Evolutionary conservation across 495 filamentous ascomycete species (phyloP), one percentile per base, ranked within the genome.

Genomic region (Penicillium macrosclerotiorum): DNA sequence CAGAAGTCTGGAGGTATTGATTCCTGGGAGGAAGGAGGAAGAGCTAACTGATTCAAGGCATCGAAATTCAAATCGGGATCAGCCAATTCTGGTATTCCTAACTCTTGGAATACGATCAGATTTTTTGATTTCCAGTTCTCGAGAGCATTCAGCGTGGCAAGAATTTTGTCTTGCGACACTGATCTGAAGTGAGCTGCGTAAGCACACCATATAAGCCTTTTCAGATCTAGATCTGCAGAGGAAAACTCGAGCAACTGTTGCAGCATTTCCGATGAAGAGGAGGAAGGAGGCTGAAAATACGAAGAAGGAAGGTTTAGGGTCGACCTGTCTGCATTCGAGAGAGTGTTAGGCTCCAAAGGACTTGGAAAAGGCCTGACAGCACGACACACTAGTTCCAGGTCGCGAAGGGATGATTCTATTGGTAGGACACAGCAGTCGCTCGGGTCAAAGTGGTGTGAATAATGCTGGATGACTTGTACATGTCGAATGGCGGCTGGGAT

Each of bases 401-500:
- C 45, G 3, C 26, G 35, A 9, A 47, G 35, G n/a, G 12, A 39
- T 5, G 26, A 39, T 26, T 40, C 45, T 17, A 39, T 32, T 13
- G 45, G 5, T 32, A 16, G 5, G 22, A 26, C n/a, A n/a, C n/a
- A n/a, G n/a, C n/a, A n/a, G n/a, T n/a, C n/a, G n/a, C n/a, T n/a
- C n/a, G n/a, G n/a, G n/a, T n/a, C n/a, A n/a, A n/a, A n/a, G n/a
- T n/a, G n/a, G 24, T 40, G 16, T 2, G 26, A 47, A 33, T 47
- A 47, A 25, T 47, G 27, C n/a, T 47, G 45, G 4, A 20, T 20
- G 9, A 40, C 26, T 11, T 31, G 34, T 14, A 19, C 40, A 18
- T 47, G 45, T 3, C 45, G 45, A 13, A 47, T 40, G 5, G 45
- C 29, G 3, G 45, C 45, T 14, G 36, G 45, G 17, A 47, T 32